These are phyloP conservation scores for Termitomyces sp. DNA, from an alignment of 768 basidiomycete species.

Conservation along the genomic window DNA sequence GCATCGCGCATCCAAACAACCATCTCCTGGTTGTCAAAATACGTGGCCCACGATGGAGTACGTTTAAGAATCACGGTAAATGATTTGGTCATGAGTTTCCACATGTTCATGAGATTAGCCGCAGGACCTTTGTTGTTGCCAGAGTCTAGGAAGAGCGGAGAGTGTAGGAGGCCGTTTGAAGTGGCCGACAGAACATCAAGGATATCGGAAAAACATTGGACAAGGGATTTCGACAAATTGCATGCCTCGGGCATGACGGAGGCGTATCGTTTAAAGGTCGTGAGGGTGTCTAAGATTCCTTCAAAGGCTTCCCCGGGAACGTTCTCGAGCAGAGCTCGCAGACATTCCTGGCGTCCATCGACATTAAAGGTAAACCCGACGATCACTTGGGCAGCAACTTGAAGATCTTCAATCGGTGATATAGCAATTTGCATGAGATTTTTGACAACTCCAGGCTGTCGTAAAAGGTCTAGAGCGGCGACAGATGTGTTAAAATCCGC, in stretches of 20 bases:
- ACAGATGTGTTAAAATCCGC: constrained; percentile 56
- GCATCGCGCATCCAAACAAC: constrained; percentile 98
- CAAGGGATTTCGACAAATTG: constrained; percentile 83
- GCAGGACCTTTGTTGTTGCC: constrained; percentile 42
- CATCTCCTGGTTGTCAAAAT: constrained; percentile 83
- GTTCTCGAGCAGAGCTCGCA: constrained; percentile 71
- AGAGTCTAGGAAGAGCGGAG: constrained; percentile 44
- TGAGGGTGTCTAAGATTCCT: constrained; percentile 68
- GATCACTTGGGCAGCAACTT: constrained; percentile 73
- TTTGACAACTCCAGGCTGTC: constrained; percentile 51
- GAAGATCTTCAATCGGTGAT: constrained; percentile 76
- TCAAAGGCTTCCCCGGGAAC: constrained; percentile 63
- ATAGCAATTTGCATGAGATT: constrained; percentile 68
- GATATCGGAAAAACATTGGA: constrained; percentile 89
- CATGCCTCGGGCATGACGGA: constrained; percentile 78
- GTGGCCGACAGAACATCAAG: constrained; percentile 82
- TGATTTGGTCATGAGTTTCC: constrained; percentile 78
- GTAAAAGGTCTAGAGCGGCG: constrained; percentile 53
- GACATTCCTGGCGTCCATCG: constrained; percentile 86
- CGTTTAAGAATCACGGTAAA: constrained; percentile 82
- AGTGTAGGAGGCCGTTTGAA: constrained; percentile 67
- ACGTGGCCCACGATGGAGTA: constrained; percentile 79
- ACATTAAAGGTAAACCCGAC: constrained; percentile 84
- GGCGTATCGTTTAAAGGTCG: constrained; percentile 61
- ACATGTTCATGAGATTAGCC: constrained; percentile 62